Evolutionary conservation across 495 filamentous ascomycete genomes (phyloP).

Genomic region (Thermothielavioides terrestris): DNA sequence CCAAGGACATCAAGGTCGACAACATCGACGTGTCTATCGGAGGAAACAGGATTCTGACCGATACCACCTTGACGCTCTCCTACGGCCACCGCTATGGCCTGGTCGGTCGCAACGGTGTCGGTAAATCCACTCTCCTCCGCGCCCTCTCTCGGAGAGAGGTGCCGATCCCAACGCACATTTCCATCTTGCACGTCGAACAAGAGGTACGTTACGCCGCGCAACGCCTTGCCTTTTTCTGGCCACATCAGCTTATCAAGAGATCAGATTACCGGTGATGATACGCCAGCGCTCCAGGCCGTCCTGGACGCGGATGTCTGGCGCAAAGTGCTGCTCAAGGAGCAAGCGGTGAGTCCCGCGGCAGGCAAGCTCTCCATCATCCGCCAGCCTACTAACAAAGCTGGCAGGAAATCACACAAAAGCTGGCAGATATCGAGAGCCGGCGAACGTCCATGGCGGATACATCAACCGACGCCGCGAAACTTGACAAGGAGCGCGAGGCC

Average conservation of each 20-base stretch:
- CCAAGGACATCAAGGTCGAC: constrained; percentile 98
- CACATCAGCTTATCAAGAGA: constrained; percentile 14
- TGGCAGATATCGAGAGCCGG: constrained; percentile 72
- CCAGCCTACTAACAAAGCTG: constrained; percentile 13
- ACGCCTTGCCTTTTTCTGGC: background rate
- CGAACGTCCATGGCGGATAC: constrained; percentile 75
- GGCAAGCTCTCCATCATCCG: background rate
- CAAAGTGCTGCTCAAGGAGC: constrained; percentile 86
- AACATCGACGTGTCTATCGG: constrained; percentile 89
- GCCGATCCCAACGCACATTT: constrained; percentile 90
- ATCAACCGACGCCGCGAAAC: constrained; percentile 69
- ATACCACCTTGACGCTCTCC: constrained; percentile 81
- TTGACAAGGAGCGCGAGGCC: constrained; percentile 82
- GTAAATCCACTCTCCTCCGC: constrained; percentile 90
- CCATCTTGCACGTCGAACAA: constrained; percentile 98
- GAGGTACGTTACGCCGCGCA: constrained; percentile 57
- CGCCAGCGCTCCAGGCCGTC: constrained; percentile 88
- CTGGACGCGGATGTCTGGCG: constrained; percentile 98
- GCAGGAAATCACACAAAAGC: constrained; percentile 73
- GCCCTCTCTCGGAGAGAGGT: constrained; percentile 91
- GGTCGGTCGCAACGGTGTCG: constrained; percentile 98
- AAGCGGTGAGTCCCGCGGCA: constrained; percentile 51
- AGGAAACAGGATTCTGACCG: constrained; percentile 78
- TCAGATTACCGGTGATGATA: constrained; percentile 92
- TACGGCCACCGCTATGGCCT: constrained; percentile 94